Base-by-base conservation (phyloP, 1,284 basidiomycete species). In the Apiotrichum akiyoshidainum region DNA sequence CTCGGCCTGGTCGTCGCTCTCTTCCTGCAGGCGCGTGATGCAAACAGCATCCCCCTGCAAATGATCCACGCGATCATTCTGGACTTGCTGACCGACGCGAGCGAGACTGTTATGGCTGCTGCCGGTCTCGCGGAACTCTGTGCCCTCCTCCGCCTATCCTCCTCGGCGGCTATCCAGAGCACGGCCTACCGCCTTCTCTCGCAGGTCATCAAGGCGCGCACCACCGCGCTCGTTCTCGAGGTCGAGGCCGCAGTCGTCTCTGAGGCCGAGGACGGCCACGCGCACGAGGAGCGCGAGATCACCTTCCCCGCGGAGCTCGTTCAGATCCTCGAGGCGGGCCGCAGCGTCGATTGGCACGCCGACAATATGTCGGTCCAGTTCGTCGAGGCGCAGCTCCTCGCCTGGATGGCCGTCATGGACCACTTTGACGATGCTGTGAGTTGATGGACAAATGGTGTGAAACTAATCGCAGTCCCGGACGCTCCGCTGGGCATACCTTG, bases 341-440 rank as follows among this genome's bases (percentile, higher is more conserved):
- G 83, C 47, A 71, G 71, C 21, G 69, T 80, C 1, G 80, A 83
- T 12, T 72, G 68, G 58, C 61, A 56, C 10, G 46, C 76, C 16
- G 76, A 76, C 21, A 65, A 62, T 5, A 76, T 78, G n/a, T 71
- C 77, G 11, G 69, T 81, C 77, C 58, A 60, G 17, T 55, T 54
- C 4, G 61, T 67, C 46, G 49, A 69, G 14, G 68, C 65, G 12
- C 65, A 86, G 68, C 79, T 98, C n/a, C 81, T 98, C 5, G 84
- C 84, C 10, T 99, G 95, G 95, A 89, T 97, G 84, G 80, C 92
- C 6, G 71, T 88, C 0, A 88, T 98, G 65, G 90, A 95, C 69
- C 83, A 91, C 59, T 98, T 99, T 76, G 81, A 83, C 37, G 85
- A 90, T 71, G 88, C 92, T 11, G 92, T 94, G 71, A 66, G 88